A percentile compares a stretch with the other conserved stretches of the same genome.
phyloP scores from a whole-genome alignment of 495 filamentous ascomycete genomes.

The Neurospora sp. region DNA sequence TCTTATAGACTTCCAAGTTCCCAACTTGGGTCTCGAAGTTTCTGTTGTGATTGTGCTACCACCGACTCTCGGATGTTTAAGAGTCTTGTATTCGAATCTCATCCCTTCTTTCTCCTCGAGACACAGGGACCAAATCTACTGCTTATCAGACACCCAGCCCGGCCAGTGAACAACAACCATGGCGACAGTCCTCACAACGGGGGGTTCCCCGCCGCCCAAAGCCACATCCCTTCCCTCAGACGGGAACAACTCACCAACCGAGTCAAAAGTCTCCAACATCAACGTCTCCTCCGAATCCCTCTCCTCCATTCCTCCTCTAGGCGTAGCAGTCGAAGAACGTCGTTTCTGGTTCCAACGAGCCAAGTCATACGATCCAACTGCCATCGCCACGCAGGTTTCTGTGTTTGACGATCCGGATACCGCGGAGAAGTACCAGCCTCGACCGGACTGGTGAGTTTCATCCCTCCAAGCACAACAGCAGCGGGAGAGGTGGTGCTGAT shows the following conservation, averaged over 20 bases:
- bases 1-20: neutral
- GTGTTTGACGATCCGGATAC: slow-evolving; percentile 36
- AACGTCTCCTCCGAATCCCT: slow-evolving; percentile 10
- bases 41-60: neutral
- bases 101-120: neutral
- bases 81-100: neutral
- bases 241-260: neutral
- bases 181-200: slow-evolving; percentile 13
- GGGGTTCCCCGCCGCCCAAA: neutral
- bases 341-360: slow-evolving; percentile 37
- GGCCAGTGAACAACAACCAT: slow-evolving; percentile 1
- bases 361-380: slow-evolving; percentile 36
- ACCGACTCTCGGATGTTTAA: neutral
- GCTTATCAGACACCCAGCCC: neutral
- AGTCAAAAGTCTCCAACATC: slow-evolving; percentile 4
- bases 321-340: slow-evolving; percentile 26
- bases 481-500: too few species aligned
- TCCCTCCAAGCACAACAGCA: too few species aligned
- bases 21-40: neutral
- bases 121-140: neutral
- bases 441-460: slow-evolving; percentile 27
- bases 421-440: slow-evolving; percentile 27
- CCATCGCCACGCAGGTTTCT: slow-evolving; percentile 47
- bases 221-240: neutral
- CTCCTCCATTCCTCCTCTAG: slow-evolving; percentile 24